phyloP scores from a whole-genome alignment of 2,329 filamentous ascomycete genomes.

The Cucurbitaria berberidis region DNA sequence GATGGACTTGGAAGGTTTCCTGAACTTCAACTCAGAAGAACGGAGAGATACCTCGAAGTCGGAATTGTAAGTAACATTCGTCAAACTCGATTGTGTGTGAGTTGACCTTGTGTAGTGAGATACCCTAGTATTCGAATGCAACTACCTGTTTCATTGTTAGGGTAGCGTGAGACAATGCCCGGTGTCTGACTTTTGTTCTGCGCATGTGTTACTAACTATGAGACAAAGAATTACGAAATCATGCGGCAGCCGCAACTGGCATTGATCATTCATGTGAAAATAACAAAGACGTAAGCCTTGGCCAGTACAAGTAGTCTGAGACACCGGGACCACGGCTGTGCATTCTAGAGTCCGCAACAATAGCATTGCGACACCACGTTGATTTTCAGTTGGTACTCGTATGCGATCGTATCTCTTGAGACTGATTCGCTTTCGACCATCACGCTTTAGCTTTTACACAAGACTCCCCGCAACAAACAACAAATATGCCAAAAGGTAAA shows the following conservation, averaged over 20 bases:
- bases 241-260: neutral
- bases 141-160: neutral
- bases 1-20: conserved; percentile 68
- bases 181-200: neutral
- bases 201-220: neutral
- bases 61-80: conserved; percentile 45
- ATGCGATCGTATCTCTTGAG: neutral
- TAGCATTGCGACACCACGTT: neutral
- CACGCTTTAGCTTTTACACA: neutral
- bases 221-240: conserved; percentile 10
- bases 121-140: conserved; percentile 31
- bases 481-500: conserved; percentile 27
- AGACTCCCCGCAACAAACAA: neutral
- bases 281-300: conserved; percentile 1
- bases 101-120: conserved; percentile 38
- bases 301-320: neutral
- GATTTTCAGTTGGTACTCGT: neutral
- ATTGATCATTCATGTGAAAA: neutral
- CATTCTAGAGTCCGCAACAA: neutral
- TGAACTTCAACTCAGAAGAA: conserved; percentile 32
- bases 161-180: neutral
- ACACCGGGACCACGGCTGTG: neutral
- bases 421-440: neutral
- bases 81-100: conserved; percentile 7
- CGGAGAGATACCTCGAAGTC: conserved; percentile 34